Evolutionary conservation across 805 yeast species (phyloP), one percentile per base, ranked within the genome.

Genomic region (Lachancea sp.): DNA sequence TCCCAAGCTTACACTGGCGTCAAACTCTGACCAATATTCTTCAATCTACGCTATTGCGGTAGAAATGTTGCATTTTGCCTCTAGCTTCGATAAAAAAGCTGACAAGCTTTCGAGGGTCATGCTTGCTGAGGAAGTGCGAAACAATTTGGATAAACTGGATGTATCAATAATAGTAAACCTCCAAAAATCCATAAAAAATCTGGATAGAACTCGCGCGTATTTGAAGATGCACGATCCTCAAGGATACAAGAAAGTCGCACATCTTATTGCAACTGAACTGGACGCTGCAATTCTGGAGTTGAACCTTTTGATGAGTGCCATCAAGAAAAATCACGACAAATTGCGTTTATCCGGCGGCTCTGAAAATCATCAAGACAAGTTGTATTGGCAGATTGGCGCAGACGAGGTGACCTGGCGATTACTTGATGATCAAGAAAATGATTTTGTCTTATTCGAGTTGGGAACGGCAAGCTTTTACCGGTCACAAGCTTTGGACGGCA

Each of bases 341-440:
- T 36, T 46, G 57, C 42, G 62, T 56, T 41, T 58, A 20, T 59
- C 60, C 10, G 56, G 49, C 18, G 50, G 49, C 4, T 47, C 48
- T n/a, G 51, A 47, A 13, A 50, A 49, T 10, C 38, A 44, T 2
- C 51, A 43, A 58, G 52, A 51, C 32, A 53, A 50, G 26, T 38
- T 78, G 15, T 80, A 76, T 50, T 72, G 75, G 77, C 57, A 61
- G n/a, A 59, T 73, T 4, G 62, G 68, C 10, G 74, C 82, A 0
- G 82, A 77, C 50, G 77, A 78, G 48, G 62, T 81, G 8, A 72
- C 75, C n/a, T 71, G 83, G 73, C 82, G 79, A 48, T 59, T 82
- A 41, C 65, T 74, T 47, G 81, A 77, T 49, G 70, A 69, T 2
- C 53, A 68, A 1, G 57, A 75, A 19, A 58, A 64, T 6, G 78